These are phyloP conservation scores for Biscogniauxia mediterranea DNA, from an alignment of 2,329 filamentous ascomycete genomes.

Conservation along the genomic window DNA sequence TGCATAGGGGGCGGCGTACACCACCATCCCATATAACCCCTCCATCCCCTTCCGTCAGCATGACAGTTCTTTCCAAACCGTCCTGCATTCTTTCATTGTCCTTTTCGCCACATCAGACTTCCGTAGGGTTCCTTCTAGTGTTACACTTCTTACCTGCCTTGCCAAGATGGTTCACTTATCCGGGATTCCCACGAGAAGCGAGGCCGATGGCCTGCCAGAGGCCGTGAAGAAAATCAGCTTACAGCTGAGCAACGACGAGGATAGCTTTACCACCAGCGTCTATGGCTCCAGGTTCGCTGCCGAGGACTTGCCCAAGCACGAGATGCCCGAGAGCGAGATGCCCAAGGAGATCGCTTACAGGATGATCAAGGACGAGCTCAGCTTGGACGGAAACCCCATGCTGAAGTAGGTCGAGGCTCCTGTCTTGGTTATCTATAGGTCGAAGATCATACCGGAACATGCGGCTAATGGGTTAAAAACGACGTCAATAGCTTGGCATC, in stretches of 20 bases:
- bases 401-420: constrained; percentile 58
- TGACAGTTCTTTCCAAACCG: not conserved
- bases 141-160: not conserved
- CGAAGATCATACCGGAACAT: not conserved
- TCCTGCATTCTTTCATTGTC: not conserved
- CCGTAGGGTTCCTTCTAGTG: not conserved
- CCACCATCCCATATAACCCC: not conserved
- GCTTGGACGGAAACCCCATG: constrained; percentile 87
- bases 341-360: constrained; percentile 90
- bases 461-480: constrained; percentile 5
- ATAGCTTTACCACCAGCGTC: constrained; percentile 72
- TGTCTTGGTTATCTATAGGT: constrained; percentile 1
- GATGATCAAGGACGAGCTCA: constrained; percentile 94
- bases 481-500: constrained; percentile 66
- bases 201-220: constrained; percentile 31
- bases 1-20: not conserved
- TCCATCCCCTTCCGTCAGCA: not conserved
- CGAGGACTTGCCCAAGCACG: constrained; percentile 73
- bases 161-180: constrained; percentile 52
- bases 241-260: constrained; percentile 49
- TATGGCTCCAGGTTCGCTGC: constrained; percentile 85
- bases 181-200: constrained; percentile 37
- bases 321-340: constrained; percentile 91
- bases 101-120: not conserved
- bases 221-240: constrained; percentile 44